phyloP scores from a whole-genome alignment of 2,329 filamentous ascomycete species.

The Alternaria triticina region DNA sequence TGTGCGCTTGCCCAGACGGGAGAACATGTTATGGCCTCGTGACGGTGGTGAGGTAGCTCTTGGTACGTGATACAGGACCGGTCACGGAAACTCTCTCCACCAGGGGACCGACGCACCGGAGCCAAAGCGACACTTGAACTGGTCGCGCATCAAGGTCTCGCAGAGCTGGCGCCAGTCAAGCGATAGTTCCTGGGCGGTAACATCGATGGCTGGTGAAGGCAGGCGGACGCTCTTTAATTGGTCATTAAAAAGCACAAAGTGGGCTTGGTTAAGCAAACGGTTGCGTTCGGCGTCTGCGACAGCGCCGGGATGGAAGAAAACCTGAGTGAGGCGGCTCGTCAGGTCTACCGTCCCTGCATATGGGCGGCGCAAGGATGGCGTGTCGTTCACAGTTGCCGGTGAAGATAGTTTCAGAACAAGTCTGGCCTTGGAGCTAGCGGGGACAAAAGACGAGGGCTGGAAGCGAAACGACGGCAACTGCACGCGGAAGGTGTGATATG shows the following conservation, averaged over 20 bases:
- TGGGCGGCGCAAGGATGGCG: conserved; percentile 1
- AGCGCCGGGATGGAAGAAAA: conserved; percentile 17
- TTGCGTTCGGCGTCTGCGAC: conserved; percentile 9
- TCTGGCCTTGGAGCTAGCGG: conserved; percentile 19
- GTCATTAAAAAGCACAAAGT: conserved; percentile 24
- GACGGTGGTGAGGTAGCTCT: neutral
- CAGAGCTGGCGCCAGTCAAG: conserved; percentile 26
- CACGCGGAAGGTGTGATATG: conserved; percentile 1
- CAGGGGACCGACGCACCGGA: conserved; percentile 11
- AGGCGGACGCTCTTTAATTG: conserved; percentile 22
- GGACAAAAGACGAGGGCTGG: conserved; percentile 22
- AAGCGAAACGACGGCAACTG: conserved; percentile 22
- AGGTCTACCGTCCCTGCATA: conserved; percentile 6
- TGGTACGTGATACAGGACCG: neutral
- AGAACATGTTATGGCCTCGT: conserved; percentile 6
- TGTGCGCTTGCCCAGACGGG: conserved; percentile 13
- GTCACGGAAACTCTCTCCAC: conserved; percentile 13
- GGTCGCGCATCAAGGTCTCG: conserved; percentile 18
- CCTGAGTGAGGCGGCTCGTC: conserved; percentile 12
- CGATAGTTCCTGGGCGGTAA: conserved; percentile 13
- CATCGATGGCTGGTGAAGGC: conserved; percentile 18
- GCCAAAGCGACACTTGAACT: conserved; percentile 19
- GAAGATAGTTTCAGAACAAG: conserved; percentile 23
- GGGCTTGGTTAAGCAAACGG: conserved; percentile 11
- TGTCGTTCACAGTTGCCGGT: conserved; percentile 6